Evolutionary conservation across 2,329 filamentous ascomycete genomes (phyloP), one percentile per base, ranked within the genome.

Genomic region (Tympanopsis confertula): DNA sequence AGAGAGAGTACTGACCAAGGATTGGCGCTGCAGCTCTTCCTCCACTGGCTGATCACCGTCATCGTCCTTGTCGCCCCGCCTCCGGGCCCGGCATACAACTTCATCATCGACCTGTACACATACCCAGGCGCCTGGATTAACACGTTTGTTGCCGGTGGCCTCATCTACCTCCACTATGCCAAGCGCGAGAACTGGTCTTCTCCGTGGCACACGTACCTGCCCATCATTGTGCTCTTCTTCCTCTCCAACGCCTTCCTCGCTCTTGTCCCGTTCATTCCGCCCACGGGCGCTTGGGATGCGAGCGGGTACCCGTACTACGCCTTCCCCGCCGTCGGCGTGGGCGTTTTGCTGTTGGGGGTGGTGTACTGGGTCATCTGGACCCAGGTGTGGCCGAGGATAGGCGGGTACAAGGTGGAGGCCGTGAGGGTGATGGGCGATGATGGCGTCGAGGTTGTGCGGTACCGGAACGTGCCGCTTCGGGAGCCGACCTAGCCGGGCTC

Each of bases 51-150:
- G 13, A 66, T 82, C 3, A 79, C 76, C 0, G 62, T 79, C 40
- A 66, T 84, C 33, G 66, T 83, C 12, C 67, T 85, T 20, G 53
- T 82, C 3, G 78, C 76, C 0, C 78, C 78, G 1, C 80, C 80
- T 0, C 71, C 77, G 0, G 79, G 78, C 0, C 69, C 78, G 13
- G 78, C 78, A 0, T 83, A 83, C 54, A 79, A 78, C 54, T 84
- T 84, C 47, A 68, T 78, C 29, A 63, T 74, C 36, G 70, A 74
- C 43, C 51, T 78, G 14, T 59, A 59, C 46, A 69, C 67, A 0
- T 73, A 73, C 39, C 68, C 70, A 0, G 65, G 65, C 1, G 59
- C 69, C 0, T 72, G 68, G 65, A 69, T 72, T 51, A 69, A 71
- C 44, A 58, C 55, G 0, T 69, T 71, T 32, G 67, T 74, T 14